phyloP scores from a whole-genome alignment of 2,329 filamentous ascomycete species.

The Pseudocercospora vitis region DNA sequence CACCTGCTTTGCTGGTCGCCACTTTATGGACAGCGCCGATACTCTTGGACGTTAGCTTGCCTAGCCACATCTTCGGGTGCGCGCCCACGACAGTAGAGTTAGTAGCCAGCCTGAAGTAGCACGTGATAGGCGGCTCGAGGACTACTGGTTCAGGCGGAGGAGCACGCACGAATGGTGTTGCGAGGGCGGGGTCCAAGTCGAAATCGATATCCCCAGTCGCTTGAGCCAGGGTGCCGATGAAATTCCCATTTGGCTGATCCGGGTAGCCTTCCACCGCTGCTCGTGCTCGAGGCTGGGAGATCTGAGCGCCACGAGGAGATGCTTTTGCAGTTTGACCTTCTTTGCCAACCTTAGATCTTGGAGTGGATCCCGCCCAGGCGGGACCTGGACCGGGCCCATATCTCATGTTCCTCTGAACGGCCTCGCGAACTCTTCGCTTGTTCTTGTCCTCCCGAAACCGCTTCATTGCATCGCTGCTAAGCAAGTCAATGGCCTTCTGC shows the following conservation, averaged over 20 bases:
- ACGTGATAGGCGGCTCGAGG: constrained; percentile 46
- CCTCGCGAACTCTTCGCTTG: constrained; percentile 38
- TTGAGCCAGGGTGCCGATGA: constrained; percentile 20
- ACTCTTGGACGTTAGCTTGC: constrained; percentile 59
- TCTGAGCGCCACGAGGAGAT: constrained; percentile 7
- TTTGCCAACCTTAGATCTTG: constrained; percentile 17
- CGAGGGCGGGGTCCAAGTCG: constrained; percentile 28
- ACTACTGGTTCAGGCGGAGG: constrained; percentile 34
- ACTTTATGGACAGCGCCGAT: constrained; percentile 64
- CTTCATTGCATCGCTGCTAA: constrained; percentile 77
- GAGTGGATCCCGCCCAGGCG: constrained; percentile 30
- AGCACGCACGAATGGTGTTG: constrained; percentile 22
- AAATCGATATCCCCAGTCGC: constrained; percentile 20
- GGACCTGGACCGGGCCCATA: constrained; percentile 47
- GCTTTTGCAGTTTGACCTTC: constrained; percentile 15
- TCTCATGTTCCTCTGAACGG: constrained; percentile 27
- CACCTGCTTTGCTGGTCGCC: constrained; percentile 57
- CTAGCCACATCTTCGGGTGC: constrained; percentile 61
- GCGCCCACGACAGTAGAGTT: constrained; percentile 57
- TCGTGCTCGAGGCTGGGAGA: constrained; percentile 13
- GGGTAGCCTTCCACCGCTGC: constrained; percentile 8
- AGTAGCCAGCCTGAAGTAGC: constrained; percentile 69
- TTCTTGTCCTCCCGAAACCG: constrained; percentile 67
- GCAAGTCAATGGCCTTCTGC: constrained; percentile 65
- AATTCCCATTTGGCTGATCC: constrained; percentile 3